Evolutionary conservation across 331 rosid genomes (phyloP), one percentile per base, ranked within the genome.

Genomic region (Acacia pycnantha): DNA sequence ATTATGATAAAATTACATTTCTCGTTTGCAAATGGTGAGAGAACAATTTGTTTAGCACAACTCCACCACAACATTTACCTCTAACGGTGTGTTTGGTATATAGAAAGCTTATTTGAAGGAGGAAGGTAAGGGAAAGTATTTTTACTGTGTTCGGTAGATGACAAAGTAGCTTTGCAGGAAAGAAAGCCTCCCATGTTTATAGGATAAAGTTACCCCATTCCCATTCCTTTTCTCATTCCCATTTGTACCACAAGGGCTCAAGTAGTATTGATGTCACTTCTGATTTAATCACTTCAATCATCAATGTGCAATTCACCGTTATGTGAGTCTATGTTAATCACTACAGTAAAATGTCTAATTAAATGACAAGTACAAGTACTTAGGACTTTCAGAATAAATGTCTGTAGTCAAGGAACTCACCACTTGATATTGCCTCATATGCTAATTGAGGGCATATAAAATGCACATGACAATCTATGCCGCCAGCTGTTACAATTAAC

Each of bases 391-490:
- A 54, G 74, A 46, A 64, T 54, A 86, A 54, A 65, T 61, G 61
- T 62, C 21, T 78, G 41, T 2, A 37, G 68, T 83, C 18, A 77
- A 27, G 43, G 26, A 77, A 85, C 91, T 85, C 78, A 95, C 99
- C 98, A 62, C 97, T 92, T 78, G 99, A 84, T 89, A 90, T 85
- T 35, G 99, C 95, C 78, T 90, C 99, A 46, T 84, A 70, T n/a
- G 81, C 97, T 84, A 91, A 88, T 74, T 95, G 99, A 59, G 99
- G 99, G 90, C 99, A 92, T 82, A 88, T 92, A 83, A 88, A 93
- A 84, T 95, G 98, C 73, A 95, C 99, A 81, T 95, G 99, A 84
- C 95, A 93, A 77, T 95, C 99, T 77, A 93, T 88, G 50, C 90
- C 99, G 46, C 99, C 99, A 26, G 99, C 97, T 76, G 99, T 95